phyloP scores from a whole-genome alignment of 176 grass and related monocot species.

The Triticum monococcum region DNA sequence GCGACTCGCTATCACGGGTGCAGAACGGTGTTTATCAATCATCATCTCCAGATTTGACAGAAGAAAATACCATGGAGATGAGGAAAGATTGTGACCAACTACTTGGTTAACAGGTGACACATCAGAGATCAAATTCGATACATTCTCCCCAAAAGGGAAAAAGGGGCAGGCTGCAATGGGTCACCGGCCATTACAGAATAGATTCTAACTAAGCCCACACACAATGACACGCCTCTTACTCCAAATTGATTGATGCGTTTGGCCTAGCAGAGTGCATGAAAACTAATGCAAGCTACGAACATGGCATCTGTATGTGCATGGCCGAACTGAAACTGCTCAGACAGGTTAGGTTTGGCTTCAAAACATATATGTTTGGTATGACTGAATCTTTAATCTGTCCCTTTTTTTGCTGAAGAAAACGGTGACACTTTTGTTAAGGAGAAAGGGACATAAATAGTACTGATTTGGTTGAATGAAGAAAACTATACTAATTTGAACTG shows the following conservation, averaged over 20 bases:
- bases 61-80: neutral
- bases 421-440: neutral
- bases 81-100: conserved; percentile 21
- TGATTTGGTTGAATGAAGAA: neutral
- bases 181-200: conserved; percentile 30
- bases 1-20: neutral
- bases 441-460: neutral
- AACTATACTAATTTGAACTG: neutral
- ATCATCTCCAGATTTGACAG: conserved; percentile 11
- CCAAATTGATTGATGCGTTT: conserved; percentile 4
- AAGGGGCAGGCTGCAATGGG: neutral
- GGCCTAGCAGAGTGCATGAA: neutral
- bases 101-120: conserved; percentile 14
- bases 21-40: conserved; percentile 9
- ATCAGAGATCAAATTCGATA: conserved; percentile 22
- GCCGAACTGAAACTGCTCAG: neutral
- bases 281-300: neutral
- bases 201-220: conserved; percentile 26
- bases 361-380: neutral
- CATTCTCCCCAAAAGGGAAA: conserved; percentile 26
- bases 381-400: neutral
- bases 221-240: conserved; percentile 10
- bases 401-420: neutral
- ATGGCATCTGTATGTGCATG: neutral
- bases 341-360: neutral